Conservation (phyloP, 1,139 yeast species). For the Citeromyces hawaiiensis region DNA sequence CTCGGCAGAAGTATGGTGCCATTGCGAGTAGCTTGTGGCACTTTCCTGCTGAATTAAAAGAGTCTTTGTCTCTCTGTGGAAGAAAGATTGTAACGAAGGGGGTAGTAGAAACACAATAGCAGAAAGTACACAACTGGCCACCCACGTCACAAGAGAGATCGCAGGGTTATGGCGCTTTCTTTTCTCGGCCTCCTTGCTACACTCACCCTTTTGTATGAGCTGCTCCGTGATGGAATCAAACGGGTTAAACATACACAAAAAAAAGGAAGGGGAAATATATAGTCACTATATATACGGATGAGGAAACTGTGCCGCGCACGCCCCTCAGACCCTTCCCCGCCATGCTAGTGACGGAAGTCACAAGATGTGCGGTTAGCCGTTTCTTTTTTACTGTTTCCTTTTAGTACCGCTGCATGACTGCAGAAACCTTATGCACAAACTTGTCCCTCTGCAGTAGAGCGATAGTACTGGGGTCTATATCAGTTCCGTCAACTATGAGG, state of each 20-base stretch:
- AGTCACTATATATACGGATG: too few species aligned
- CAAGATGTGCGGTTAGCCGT: neutral
- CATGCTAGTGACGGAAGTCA: neutral
- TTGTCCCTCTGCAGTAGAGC: constrained; percentile 8
- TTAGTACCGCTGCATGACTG: neutral
- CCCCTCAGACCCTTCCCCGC: neutral
- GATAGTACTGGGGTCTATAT: constrained; percentile 8
- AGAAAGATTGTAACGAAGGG: neutral
- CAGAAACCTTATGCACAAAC: neutral
- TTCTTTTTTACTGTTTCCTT: neutral
- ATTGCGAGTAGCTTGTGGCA: constrained; percentile 53
- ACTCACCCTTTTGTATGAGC: neutral
- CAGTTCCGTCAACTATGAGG: constrained; percentile 4
- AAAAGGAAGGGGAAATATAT: too few species aligned
- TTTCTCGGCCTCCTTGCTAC: neutral
- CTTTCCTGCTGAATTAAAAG: constrained; percentile 38
- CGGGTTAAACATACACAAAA: neutral
- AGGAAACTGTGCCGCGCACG: neutral
- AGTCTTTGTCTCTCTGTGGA: constrained; percentile 6
- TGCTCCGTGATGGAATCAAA: neutral
- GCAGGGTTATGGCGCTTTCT: neutral
- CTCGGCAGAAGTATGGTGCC: constrained; percentile 51
- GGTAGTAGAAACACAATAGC: neutral
- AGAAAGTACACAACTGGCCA: neutral
- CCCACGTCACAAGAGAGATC: neutral